A percentile compares a stretch with the other conserved stretches of the same genome.
These are phyloP conservation scores for Botryosphaeria dothidea DNA, from an alignment of 2,329 filamentous ascomycete genomes.

Conservation along the genomic window DNA sequence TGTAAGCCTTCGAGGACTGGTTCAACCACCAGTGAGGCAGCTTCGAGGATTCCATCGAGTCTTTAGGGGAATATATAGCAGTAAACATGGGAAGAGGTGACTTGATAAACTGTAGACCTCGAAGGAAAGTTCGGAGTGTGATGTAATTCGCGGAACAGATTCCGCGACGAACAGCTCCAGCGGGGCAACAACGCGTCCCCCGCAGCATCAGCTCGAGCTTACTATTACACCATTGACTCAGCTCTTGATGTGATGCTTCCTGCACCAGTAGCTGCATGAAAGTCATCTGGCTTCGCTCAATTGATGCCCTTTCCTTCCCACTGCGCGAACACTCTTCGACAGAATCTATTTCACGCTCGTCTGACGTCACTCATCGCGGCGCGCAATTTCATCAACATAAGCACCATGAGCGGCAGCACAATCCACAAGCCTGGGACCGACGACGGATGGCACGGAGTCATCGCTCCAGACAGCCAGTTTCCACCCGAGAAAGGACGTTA, in stretches of 20 bases:
- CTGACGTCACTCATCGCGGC: background rate
- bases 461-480: slow-evolving; percentile 49
- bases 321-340: background rate
- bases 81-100: too few species aligned
- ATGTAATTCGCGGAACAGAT: background rate
- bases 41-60: too few species aligned
- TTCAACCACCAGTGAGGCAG: too few species aligned
- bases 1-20: too few species aligned
- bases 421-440: slow-evolving; percentile 42
- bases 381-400: background rate
- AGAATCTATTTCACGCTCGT: background rate
- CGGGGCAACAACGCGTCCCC: slow-evolving; percentile 1
- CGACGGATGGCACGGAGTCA: slow-evolving; percentile 55
- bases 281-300: background rate
- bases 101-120: too few species aligned
- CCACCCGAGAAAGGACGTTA: slow-evolving; percentile 54
- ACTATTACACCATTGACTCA: background rate
- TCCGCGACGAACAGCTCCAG: background rate
- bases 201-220: background rate
- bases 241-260: background rate
- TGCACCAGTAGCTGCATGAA: background rate
- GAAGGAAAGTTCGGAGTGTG: too few species aligned
- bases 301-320: background rate
- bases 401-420: slow-evolving; percentile 12
- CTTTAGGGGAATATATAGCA: too few species aligned